Base-by-base conservation (phyloP, 192 early-diverging fungal genomes). In the Mycoemilia scoparia region DNA sequence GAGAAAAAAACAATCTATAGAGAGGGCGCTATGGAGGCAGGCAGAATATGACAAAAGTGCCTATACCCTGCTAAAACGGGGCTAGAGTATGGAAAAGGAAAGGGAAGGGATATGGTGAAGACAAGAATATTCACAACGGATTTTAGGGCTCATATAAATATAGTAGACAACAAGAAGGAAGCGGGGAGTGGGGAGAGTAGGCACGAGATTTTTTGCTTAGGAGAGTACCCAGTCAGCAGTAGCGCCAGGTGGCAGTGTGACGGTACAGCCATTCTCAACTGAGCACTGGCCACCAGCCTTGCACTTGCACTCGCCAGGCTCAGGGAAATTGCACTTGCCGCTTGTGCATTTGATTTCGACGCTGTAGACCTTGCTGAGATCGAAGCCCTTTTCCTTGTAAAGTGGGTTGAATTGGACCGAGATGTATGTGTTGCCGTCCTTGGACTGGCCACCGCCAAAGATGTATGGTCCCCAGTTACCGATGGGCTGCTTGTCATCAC, bases 391-490 rank as follows among this genome's bases (percentile, higher is more conserved):
- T 13, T 25, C 19, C 27, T 25, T 8, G 25, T 61, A 61, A 22
- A 61, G 41, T 18, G 58, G 58, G 25, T 61, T 61, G 25, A 38
- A 61, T 49, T 61, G 58, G 7, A 61, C 43, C 34, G 51, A 55
- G 25, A 61, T 46, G 38, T 61, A 61, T 4, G 58, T 61, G 41
- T 61, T 61, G 4, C 52, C 52, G 19, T 61, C 58, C 22, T 26
- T 24, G 21, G 23, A 40, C 38, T 61, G 52, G 7, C 58, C 58
- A 7, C 38, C 58, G 23, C 58, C 58, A 44, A 61, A 61, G 24
- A 61, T 61, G 27, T 36, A 61, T n/a, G 52, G 43, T 1, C 22
- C 58, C 58, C 58, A 61, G 41, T 61, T 61, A 21, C 58, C 58
- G 0, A 55, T 20, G 0, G 58, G 52, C 29, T 39, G 29, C 7